Base-by-base conservation (phyloP, 306 rosid genomes). In the Cotoneaster glaucophyllus region DNA sequence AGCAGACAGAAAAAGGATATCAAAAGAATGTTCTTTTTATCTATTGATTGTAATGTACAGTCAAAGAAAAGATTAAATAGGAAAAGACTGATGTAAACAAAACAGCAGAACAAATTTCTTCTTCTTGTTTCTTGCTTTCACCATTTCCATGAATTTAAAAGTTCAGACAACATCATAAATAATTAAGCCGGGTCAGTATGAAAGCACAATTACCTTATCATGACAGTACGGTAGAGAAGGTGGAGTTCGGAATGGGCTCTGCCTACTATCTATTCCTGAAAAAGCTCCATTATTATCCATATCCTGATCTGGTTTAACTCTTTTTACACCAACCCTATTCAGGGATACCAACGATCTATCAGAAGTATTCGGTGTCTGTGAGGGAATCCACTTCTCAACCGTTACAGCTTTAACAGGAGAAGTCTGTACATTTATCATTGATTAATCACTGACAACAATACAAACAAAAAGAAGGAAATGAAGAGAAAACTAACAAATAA, bases 231-330 rank as follows among this genome's bases (percentile, higher is more conserved):
- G 85, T 59, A 90, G 58, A 45, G 97, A 92, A 24, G 97, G 97
- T 12, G 98, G 97, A 50, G 98, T 94, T 76, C 86, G 87, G 81
- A 95, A 92, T 68, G 97, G 98, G 76, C 97, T 95, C 81, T 81
- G 88, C 69, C 72, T 84, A 62, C 77, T 66, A 65, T 73, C 50
- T 45, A 59, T 76, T 71, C 69, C 81, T 66, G 79, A 81, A 74
- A 65, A 68, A 79, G 73, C 78, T 31, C 21, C 81, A 64, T 74
- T 74, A 69, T 41, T 59, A 37, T 81, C 86, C 74, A 32, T 71
- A 19, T 81, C 84, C 48, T 53, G 82, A 41, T 85, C 86, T 11
- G 76, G 84, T 48, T 83, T 86, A 45, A 77, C 77, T 82, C 93
- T 79, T 83, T 90, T 87, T 67, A 85, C 65, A 21, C 95, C 86